A percentile compares a stretch with the other conserved stretches of the same genome.
Evolutionary conservation across 805 yeast genomes (phyloP).

Genomic region (Yamadazyma laniorum): DNA sequence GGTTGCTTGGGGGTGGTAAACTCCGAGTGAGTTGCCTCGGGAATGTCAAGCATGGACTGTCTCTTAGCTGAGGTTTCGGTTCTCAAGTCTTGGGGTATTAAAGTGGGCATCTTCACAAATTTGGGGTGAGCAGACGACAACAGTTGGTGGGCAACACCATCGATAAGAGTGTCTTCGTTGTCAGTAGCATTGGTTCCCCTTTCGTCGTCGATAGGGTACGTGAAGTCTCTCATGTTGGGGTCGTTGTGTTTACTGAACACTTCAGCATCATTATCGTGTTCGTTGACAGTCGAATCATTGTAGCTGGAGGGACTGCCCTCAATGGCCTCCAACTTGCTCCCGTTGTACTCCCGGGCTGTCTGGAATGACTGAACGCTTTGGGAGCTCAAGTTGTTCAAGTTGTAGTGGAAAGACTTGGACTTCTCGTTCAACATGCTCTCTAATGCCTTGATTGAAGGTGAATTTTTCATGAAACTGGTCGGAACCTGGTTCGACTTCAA

Average conservation of each 20-base stretch:
- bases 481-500: constrained; percentile 19
- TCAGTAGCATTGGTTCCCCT: constrained; percentile 10
- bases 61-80: constrained; percentile 1
- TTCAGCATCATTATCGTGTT: constrained; percentile 5
- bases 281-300: constrained; percentile 15
- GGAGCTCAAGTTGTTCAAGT: constrained; percentile 10
- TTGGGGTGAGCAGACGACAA: constrained; percentile 2
- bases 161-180: constrained; percentile 27
- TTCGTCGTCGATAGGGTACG: constrained; percentile 1
- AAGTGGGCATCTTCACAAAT: constrained; percentile 15
- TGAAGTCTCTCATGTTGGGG: neutral
- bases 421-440: constrained; percentile 31
- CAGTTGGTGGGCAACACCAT: constrained; percentile 10
- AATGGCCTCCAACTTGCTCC: constrained; percentile 1
- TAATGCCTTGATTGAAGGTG: constrained; percentile 43
- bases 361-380: constrained; percentile 13
- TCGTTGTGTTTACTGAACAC: neutral
- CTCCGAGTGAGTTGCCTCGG: constrained; percentile 3
- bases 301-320: constrained; percentile 10
- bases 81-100: constrained; percentile 13
- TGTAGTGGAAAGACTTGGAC: constrained; percentile 15
- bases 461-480: constrained; percentile 34
- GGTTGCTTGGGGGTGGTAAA: constrained; percentile 2
- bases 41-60: constrained; percentile 8
- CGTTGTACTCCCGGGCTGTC: constrained; percentile 10